A percentile compares a stretch with the other conserved stretches of the same genome.
phyloP scores from a whole-genome alignment of 495 filamentous ascomycete genomes.

The Aspergillus bertholletiae region DNA sequence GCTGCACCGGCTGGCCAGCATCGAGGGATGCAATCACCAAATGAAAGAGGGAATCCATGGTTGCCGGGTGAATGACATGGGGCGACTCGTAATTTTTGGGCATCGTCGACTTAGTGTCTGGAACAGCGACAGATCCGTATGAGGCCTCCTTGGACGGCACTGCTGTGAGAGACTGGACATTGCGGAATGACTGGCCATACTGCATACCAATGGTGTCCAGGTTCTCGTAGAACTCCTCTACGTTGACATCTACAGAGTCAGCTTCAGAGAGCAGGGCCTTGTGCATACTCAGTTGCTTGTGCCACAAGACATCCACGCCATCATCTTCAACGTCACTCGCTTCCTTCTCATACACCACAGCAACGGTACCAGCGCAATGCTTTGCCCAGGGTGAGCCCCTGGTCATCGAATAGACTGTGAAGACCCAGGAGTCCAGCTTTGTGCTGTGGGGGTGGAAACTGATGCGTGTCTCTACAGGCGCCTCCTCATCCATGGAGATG shows the following conservation, averaged over 20 bases:
- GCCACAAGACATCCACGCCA: too few species aligned
- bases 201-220: not conserved
- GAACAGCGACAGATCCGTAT: conserved; percentile 22
- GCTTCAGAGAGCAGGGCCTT: not conserved
- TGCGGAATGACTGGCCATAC: conserved; percentile 11
- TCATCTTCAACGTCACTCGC: too few species aligned
- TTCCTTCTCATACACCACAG: too few species aligned
- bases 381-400: too few species aligned
- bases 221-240: not conserved
- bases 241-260: not conserved
- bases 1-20: too few species aligned
- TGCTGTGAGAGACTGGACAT: too few species aligned
- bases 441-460: not conserved
- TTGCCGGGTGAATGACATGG: conserved; percentile 35
- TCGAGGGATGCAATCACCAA: not conserved
- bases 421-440: too few species aligned
- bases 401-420: too few species aligned
- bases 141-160: too few species aligned
- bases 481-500: not conserved
- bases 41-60: conserved; percentile 39
- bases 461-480: conserved; percentile 3
- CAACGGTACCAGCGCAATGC: too few species aligned
- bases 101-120: conserved; percentile 38
- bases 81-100: conserved; percentile 32
- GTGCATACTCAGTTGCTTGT: too few species aligned